These are phyloP conservation scores for Haematococcus sp. DNA, from an alignment of 139 green algal species.

Conservation along the genomic window DNA sequence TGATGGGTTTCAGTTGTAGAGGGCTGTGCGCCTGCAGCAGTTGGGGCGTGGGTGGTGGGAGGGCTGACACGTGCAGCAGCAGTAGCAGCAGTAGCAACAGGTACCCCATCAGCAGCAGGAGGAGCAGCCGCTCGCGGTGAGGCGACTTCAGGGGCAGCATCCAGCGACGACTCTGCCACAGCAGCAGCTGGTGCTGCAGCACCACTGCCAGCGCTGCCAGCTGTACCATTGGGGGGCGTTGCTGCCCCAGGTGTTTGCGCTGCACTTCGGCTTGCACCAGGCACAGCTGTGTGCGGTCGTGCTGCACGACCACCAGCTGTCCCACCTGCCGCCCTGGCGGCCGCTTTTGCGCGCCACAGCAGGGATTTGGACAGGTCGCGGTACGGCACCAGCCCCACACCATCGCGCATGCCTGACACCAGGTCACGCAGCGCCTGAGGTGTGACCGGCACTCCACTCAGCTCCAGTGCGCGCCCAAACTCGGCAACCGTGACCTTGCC, in stretches of 20 bases:
- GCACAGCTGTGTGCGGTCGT: too few species aligned
- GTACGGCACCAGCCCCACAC: conserved; percentile 14
- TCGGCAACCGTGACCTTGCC: conserved; percentile 18
- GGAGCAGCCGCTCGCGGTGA: too few species aligned
- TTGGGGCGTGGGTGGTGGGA: not conserved
- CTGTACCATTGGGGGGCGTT: too few species aligned
- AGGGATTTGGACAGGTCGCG: not conserved
- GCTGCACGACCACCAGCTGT: too few species aligned
- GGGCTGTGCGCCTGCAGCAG: not conserved
- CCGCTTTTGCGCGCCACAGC: not conserved
- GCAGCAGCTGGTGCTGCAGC: conserved; percentile 2
- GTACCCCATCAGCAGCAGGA: too few species aligned
- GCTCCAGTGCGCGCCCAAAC: conserved; percentile 10
- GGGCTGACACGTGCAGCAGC: too few species aligned
- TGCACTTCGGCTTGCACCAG: too few species aligned
- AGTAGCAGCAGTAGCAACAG: too few species aligned
- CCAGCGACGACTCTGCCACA: not conserved
- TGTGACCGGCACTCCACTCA: not conserved
- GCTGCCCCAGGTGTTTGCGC: too few species aligned
- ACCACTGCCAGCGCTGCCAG: too few species aligned
- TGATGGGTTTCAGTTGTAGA: not conserved
- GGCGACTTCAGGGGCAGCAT: too few species aligned
- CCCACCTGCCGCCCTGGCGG: too few species aligned
- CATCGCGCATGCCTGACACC: conserved; percentile 13
- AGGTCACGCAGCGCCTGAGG: not conserved